A percentile compares a stretch with the other conserved stretches of the same genome.
Conservation (phyloP, 2,329 filamentous ascomycete genomes). For the Exophiala sp. region DNA sequence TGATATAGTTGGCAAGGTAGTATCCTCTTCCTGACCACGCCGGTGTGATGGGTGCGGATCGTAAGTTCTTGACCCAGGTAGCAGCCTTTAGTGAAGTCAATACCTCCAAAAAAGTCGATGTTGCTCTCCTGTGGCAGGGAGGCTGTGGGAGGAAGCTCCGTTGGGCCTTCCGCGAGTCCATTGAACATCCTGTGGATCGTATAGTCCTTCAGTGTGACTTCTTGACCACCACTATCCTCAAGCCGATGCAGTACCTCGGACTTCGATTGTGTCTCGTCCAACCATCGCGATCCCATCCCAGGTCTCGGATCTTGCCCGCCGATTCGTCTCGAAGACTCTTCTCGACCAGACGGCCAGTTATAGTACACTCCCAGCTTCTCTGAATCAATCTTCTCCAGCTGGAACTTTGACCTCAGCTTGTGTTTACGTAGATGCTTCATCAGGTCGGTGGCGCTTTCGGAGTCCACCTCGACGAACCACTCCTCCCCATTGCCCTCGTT, state of each 20-base stretch:
- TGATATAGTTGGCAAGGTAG: constrained; percentile 74
- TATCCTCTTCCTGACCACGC: constrained; percentile 86
- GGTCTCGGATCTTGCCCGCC: constrained; percentile 23
- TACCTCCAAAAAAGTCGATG: constrained; percentile 76
- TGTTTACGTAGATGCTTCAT: constrained; percentile 75
- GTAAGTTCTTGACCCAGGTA: constrained; percentile 97
- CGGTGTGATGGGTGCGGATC: constrained; percentile 89
- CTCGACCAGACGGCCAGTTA: constrained; percentile 18
- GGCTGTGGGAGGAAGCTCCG: constrained; percentile 67
- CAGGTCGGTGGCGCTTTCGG: constrained; percentile 59
- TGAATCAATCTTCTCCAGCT: constrained; percentile 61
- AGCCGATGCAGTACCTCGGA: constrained; percentile 6
- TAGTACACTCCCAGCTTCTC: constrained; percentile 49
- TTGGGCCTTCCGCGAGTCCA: constrained; percentile 80
- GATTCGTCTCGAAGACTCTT: background rate
- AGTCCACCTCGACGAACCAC: constrained; percentile 82
- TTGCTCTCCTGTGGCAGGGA: constrained; percentile 86
- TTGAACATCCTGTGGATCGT: constrained; percentile 71
- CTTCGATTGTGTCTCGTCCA: constrained; percentile 8
- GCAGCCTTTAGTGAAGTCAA: constrained; percentile 94
- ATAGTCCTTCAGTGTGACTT: constrained; percentile 56
- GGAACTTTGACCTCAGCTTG: constrained; percentile 78
- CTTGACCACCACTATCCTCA: constrained; percentile 22
- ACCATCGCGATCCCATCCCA: constrained; percentile 21
- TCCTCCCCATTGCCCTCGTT: constrained; percentile 42